Conservation (phyloP, 2,329 filamentous ascomycete species). For the Xylaria sp. region DNA sequence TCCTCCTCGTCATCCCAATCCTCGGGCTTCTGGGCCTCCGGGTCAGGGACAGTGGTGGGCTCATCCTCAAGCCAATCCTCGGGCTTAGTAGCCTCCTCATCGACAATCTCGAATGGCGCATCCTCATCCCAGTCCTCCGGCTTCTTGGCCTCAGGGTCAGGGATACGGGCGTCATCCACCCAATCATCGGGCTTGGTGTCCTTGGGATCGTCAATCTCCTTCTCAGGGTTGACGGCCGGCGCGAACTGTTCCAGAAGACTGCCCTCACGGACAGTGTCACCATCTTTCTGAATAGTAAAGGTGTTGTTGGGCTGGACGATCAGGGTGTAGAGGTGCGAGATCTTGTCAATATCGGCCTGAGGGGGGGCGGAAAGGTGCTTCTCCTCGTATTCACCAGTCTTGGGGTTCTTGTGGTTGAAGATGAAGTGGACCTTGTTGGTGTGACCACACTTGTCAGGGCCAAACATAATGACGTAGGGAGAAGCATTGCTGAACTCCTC, state of each 20-base stretch:
- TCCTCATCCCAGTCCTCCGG: constrained; percentile 99
- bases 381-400: constrained; percentile 99
- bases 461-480: constrained; percentile 99
- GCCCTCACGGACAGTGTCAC: constrained; percentile 86
- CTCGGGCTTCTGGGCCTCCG: constrained; percentile 95
- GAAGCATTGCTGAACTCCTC: constrained; percentile 98
- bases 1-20: constrained; percentile 99
- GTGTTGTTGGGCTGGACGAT: constrained; percentile 97
- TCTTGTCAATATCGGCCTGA: constrained; percentile 88
- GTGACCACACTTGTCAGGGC: constrained; percentile 97
- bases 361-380: constrained; percentile 93
- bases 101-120: constrained; percentile 93
- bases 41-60: constrained; percentile 83
- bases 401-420: constrained; percentile 99
- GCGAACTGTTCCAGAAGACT: constrained; percentile 93
- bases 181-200: constrained; percentile 95
- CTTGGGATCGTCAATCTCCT: constrained; percentile 94
- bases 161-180: constrained; percentile 92
- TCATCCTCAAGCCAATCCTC: constrained; percentile 97
- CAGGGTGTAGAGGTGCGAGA: constrained; percentile 93
- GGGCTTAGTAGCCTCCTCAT: constrained; percentile 89
- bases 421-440: constrained; percentile 99
- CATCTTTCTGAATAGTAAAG: constrained; percentile 91
- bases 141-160: constrained; percentile 93
- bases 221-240: constrained; percentile 90